Evolutionary conservation across 2,329 filamentous ascomycete genomes (phyloP), one percentile per base, ranked within the genome.

Genomic region (Phoma sp.): DNA sequence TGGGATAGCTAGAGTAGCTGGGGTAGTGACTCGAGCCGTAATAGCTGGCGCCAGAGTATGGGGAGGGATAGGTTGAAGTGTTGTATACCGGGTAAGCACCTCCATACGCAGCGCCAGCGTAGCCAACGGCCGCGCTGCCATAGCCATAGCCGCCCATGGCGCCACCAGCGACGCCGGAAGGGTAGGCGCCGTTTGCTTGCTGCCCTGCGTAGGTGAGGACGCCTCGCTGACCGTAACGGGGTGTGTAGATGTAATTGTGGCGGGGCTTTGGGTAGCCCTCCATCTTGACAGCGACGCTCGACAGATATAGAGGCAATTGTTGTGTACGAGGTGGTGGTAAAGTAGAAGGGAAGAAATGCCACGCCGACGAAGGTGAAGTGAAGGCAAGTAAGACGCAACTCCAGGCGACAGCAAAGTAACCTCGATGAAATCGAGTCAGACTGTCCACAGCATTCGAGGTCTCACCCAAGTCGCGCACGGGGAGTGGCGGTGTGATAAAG

Each of bases 181-280:
- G 63, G 32, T 57, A 54, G 9, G 69, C 68, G 32, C 69, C 69
- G 33, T 72, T 72, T 8, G 63, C 57, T 12, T 61, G 59, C 44
- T 72, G 69, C 40, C 67, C 64, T 25, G 62, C 65, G 36, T 71
- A 67, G 49, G 55, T 63, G 48, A 71, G 57, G 36, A 67, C 49
- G 33, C 69, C 69, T 39, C 70, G 69, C 35, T 66, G 68, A 43
- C 65, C 67, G 32, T 68, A 65, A 38, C 67, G 67, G 6, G 71
- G 70, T 0, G 60, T 64, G 49, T 71, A 72, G 40, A 67, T 58
- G 56, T 72, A 74, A 15, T 68, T 61, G 25, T 74, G 69, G 50
- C 71, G 71, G 19, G 70, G 68, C 43, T 70, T 68, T 24, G 65
- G 70, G 32, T 58, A 65, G 13, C 44, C 63, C 43, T 66, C 68